Evolutionary conservation across 495 filamentous ascomycete species (phyloP).

Genomic region (Podospora didyma): DNA sequence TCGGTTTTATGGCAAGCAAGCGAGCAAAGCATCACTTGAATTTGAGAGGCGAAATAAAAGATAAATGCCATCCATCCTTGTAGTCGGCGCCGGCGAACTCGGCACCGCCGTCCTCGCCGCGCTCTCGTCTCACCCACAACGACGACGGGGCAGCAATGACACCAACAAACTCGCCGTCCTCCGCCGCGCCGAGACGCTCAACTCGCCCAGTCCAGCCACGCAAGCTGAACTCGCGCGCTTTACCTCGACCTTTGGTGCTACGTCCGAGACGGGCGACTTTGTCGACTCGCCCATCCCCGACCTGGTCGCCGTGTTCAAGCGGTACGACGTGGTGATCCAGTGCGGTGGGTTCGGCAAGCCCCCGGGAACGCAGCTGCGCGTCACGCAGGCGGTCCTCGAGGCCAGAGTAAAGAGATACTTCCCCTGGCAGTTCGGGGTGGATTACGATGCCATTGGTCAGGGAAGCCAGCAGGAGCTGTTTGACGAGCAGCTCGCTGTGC

Average conservation of each 20-base stretch:
- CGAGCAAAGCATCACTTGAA: too few species aligned
- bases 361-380: constrained; percentile 46
- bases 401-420: constrained; percentile 46
- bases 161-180: constrained; percentile 48
- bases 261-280: constrained; percentile 47
- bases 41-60: too few species aligned
- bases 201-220: constrained; percentile 27
- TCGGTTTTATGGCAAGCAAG: too few species aligned
- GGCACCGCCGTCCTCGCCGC: constrained; percentile 29
- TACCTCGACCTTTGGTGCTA: constrained; percentile 31
- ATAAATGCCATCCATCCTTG: constrained; percentile 4
- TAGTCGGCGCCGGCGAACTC: constrained; percentile 12
- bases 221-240: constrained; percentile 25
- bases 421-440: constrained; percentile 66
- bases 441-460: constrained; percentile 57
- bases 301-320: constrained; percentile 42
- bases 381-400: constrained; percentile 46
- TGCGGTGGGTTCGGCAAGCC: constrained; percentile 52
- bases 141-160: constrained; percentile 16
- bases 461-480: constrained; percentile 56
- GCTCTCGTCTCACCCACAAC: constrained; percentile 40
- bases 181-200: constrained; percentile 43
- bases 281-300: constrained; percentile 26
- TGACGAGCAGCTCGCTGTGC: constrained; percentile 57
- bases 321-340: constrained; percentile 50